Percentiles rank a stretch among this genome's conserved stretches.
Evolutionary conservation across 768 basidiomycete species (phyloP).

Genomic region (Tulasnella sp.): DNA sequence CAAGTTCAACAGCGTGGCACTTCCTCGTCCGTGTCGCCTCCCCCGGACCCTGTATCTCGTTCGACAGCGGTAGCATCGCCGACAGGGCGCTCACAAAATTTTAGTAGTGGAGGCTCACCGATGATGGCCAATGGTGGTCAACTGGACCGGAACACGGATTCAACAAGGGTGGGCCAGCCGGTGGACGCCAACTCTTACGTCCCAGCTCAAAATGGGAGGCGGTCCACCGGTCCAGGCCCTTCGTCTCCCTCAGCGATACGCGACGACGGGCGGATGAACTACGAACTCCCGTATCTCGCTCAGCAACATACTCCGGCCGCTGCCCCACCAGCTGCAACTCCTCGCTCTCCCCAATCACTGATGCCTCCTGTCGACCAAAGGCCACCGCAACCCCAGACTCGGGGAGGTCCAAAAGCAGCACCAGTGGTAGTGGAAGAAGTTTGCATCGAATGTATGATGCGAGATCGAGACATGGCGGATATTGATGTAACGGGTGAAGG

Average conservation of each 20-base stretch:
- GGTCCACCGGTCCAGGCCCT: slow-evolving; percentile 10
- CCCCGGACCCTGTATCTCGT: slow-evolving; percentile 9
- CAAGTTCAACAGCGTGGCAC: slow-evolving; percentile 10
- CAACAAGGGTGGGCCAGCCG: not conserved
- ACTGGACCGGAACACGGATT: not conserved
- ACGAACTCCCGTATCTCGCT: not conserved
- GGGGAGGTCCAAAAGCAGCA: slow-evolving; percentile 17
- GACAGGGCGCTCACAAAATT: slow-evolving; percentile 18
- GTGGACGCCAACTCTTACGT: slow-evolving; percentile 7
- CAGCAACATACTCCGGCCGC: not conserved
- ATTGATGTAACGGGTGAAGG: slow-evolving; percentile 83
- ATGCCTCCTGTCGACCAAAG: slow-evolving; percentile 19
- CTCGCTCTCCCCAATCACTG: slow-evolving; percentile 15
- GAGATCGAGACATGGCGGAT: slow-evolving; percentile 96
- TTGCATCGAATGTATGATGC: slow-evolving; percentile 97
- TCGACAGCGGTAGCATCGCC: not conserved
- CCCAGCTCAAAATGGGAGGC: slow-evolving; percentile 16
- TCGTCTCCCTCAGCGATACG: not conserved
- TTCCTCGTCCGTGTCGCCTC: slow-evolving; percentile 16
- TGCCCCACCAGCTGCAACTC: not conserved
- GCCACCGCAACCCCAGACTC: slow-evolving; percentile 16
- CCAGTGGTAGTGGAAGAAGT: slow-evolving; percentile 52
- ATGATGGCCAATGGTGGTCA: not conserved
- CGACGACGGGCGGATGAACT: slow-evolving; percentile 14
- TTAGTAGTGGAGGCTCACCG: not conserved